Base-by-base conservation (phyloP, 805 yeast genomes). In the Myxozyma nipponensis region DNA sequence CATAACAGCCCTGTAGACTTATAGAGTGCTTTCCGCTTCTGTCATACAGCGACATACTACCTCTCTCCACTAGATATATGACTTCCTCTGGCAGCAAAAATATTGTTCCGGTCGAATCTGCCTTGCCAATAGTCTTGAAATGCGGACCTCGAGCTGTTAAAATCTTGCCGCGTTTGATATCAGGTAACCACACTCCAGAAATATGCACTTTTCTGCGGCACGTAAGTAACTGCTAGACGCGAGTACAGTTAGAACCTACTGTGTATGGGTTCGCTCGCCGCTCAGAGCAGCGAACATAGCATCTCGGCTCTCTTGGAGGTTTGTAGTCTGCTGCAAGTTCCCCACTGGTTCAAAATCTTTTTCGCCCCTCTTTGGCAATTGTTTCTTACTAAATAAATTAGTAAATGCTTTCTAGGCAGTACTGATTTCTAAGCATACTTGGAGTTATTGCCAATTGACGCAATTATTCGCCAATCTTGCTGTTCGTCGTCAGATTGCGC, bases 311-410 rank as follows among this genome's bases (percentile, higher is more conserved):
- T 71, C 72, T 9, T 70, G 68, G 3, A 90, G 71, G 17, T 70
- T 65, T 3, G 63, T 52, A 3, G 61, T 64, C 63, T 86, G 93
- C 4, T 71, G 63, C 4, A 62, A 59, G 0, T 89, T 82, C 0
- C 86, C 88, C 63, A 84, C 91, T 0, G 95, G 95, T 52, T 82
- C 95, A 58, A 81, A 85, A 58, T 86, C 95, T 64, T 90, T 90
- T 50, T 81, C 89, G 1, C 96, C 95, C 53, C 91, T 70, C 57
- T 81, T 84, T 2, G 90, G 90, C 1, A 82, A 37, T 30, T 47
- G 6, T 17, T 17, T 46, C 30, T 46, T 58, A 35, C 49, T 57
- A 38, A 4, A 25, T 21, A 15, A 23, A 25, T 18, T 39, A 42
- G 42, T 13, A 28, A 28, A 7, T 28, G 7, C 7, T 28, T 7